Conservation (phyloP, 441 rosid species). For the Eruca vesicaria region DNA sequence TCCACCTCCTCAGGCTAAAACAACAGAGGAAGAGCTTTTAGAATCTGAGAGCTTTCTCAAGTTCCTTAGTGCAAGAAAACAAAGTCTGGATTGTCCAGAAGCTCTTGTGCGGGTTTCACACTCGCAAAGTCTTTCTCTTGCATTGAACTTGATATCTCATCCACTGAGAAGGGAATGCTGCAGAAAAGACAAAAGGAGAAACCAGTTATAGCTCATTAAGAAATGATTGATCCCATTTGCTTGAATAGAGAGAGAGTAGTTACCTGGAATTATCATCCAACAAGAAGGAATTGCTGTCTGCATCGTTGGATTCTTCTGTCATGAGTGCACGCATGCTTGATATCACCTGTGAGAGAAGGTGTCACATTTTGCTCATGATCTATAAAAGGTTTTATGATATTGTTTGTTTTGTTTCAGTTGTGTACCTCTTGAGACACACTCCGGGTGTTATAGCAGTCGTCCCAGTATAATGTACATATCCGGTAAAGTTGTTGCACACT, state of each 20-base stretch:
- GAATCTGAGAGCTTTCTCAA: slow-evolving; percentile 14
- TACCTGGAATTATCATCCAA: slow-evolving; percentile 86
- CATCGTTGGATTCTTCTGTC: slow-evolving; percentile 86
- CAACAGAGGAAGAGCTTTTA: slow-evolving; percentile 29
- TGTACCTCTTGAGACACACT: slow-evolving; percentile 77
- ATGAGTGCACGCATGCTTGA: slow-evolving; percentile 83
- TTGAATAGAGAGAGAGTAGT: not conserved
- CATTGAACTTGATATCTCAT: slow-evolving; percentile 76
- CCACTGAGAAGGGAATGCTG: slow-evolving; percentile 99
- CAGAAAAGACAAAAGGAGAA: not conserved
- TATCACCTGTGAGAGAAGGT: slow-evolving; percentile 56
- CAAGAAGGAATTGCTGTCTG: slow-evolving; percentile 74
- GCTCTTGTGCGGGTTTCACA: slow-evolving; percentile 80
- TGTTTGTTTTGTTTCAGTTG: not conserved
- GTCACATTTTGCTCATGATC: slow-evolving; percentile 6
- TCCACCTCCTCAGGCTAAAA: slow-evolving; percentile 26
- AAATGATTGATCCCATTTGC: not conserved
- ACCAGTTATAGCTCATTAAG: not conserved
- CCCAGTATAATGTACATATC: slow-evolving; percentile 87
- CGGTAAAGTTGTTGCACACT: slow-evolving; percentile 90
- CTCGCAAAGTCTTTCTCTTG: slow-evolving; percentile 83
- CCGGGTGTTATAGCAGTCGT: slow-evolving; percentile 82
- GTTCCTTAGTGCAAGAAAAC: slow-evolving; percentile 64
- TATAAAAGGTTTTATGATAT: not conserved
- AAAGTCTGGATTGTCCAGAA: slow-evolving; percentile 78